Evolutionary conservation across 78 protist genomes (phyloP).

Genomic region (Chrysochromulina tobinii): DNA sequence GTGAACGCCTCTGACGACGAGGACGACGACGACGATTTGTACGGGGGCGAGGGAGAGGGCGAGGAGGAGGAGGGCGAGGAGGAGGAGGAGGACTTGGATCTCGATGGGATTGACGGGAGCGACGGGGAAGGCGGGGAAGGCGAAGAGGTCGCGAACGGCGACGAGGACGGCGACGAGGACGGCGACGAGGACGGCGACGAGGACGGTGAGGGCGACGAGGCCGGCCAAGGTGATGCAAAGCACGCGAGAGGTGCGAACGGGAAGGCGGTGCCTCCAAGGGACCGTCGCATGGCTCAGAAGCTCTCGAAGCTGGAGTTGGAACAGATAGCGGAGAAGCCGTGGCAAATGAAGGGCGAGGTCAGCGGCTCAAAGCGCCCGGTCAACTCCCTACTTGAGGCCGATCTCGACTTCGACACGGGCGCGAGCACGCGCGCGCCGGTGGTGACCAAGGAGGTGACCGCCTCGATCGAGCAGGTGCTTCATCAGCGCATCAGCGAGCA

Average conservation of each 20-base stretch:
- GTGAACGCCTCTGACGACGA: constrained; percentile 37
- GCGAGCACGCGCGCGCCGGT: no score
- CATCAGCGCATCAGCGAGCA: no score
- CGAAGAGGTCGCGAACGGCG: neutral
- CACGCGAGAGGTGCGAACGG: no score
- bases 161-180: neutral
- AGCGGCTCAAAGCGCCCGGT: neutral
- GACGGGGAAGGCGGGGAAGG: constrained; percentile 25
- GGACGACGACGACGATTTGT: constrained; percentile 48
- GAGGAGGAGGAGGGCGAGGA: constrained; percentile 55
- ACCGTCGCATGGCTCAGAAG: neutral
- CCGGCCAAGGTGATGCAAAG: no score
- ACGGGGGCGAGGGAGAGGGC: constrained; percentile 45
- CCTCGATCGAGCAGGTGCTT: no score
- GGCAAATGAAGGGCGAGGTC: constrained; percentile 21
- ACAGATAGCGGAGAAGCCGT: neutral
- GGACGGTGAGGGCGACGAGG: neutral
- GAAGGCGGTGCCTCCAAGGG: no score
- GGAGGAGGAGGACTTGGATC: constrained; percentile 31
- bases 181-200: neutral
- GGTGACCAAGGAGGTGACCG: no score
- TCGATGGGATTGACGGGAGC: neutral
- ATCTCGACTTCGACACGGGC: no score
- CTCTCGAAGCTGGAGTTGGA: neutral
- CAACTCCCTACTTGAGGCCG: no score